Base-by-base conservation (phyloP, 2,329 filamentous ascomycete genomes). In the Trichoderma atroviride region DNA sequence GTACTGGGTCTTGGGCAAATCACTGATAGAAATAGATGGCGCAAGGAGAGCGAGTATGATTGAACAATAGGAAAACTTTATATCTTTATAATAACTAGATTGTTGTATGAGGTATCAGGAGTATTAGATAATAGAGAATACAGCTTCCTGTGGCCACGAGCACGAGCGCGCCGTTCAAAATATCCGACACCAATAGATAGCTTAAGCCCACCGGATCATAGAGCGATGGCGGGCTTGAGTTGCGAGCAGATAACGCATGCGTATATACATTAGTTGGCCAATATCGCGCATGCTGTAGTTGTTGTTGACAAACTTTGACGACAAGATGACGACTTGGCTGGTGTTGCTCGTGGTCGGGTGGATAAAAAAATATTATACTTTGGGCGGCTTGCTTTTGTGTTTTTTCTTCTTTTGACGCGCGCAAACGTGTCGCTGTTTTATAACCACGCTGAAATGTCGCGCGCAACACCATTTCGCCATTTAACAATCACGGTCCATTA, bases 41-140 rank as follows among this genome's bases (percentile, higher is more conserved):
- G 40, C 14, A 55, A 22, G 29, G 29, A 22, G 29, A 50, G 24
- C 13, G 19, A n/a, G 4, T n/a, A 4, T 56, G 31, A 19, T 27
- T 59, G 63, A 67, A 67, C 55, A 67, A 27, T 47, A 67, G 55
- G 40, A 58, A 67, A 63, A 53, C n/a, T 59, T 35, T 58, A 59
- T 56, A 53, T 37, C 33, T 63, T 69, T 55, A 50, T 57, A 37
- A 69, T 59, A 67, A 69, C 68, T 65, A 62, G 58, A 65, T 69
- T 69, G 68, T 66, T 64, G 52, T 56, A 68, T 68, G 70, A 75
- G 70, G 73, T 74, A 73, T 74, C 71, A 72, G 71, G 71, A 69
- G 70, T 70, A 70, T 69, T 69, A 72, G 69, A 68, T 63, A 72
- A 74, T 75, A 74, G 71, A 74, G 71, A 74, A 72, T 74, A 74